Evolutionary conservation across 164 flowering plant genomes (phyloP).

Genomic region (Nymphaea colorata): DNA sequence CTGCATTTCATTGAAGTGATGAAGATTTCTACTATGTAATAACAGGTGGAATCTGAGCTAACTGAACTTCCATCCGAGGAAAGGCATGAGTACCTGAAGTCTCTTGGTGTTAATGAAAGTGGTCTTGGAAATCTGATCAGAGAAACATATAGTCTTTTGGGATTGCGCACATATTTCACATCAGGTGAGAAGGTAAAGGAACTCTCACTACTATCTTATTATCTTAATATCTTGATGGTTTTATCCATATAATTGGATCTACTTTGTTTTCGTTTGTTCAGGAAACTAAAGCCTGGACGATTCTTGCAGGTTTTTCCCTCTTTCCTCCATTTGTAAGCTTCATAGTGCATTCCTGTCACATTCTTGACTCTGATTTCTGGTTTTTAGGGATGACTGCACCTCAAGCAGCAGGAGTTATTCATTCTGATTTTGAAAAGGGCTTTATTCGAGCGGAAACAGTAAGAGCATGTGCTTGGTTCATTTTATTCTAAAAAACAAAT

Average conservation of each 20-base stretch:
- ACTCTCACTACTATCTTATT: neutral
- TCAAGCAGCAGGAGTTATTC: slow-evolving; percentile 98
- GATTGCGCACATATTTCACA: slow-evolving; percentile 87
- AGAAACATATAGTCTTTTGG: slow-evolving; percentile 72
- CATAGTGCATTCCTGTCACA: neutral
- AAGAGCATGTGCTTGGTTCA: slow-evolving; percentile 9
- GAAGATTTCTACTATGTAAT: slow-evolving; percentile 1
- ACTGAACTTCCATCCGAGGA: slow-evolving; percentile 86
- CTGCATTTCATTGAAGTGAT: neutral
- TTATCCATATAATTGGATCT: neutral
- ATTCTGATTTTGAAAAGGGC: slow-evolving; percentile 96
- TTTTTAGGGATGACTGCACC: slow-evolving; percentile 96
- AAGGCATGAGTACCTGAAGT: slow-evolving; percentile 57
- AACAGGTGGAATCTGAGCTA: slow-evolving; percentile 93
- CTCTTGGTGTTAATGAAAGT: slow-evolving; percentile 84
- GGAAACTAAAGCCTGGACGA: slow-evolving; percentile 99
- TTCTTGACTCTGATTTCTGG: neutral
- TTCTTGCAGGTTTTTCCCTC: slow-evolving; percentile 52
- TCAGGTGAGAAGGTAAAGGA: slow-evolving; percentile 81
- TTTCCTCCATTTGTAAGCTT: neutral
- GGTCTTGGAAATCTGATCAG: slow-evolving; percentile 94
- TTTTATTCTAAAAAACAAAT: no score
- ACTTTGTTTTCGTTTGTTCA: slow-evolving; percentile 13
- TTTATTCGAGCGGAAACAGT: slow-evolving; percentile 99
- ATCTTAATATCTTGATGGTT: neutral